Evolutionary conservation across 441 rosid genomes (phyloP), one percentile per base, ranked within the genome.

Genomic region (Rhodomyrtus psidioides): DNA sequence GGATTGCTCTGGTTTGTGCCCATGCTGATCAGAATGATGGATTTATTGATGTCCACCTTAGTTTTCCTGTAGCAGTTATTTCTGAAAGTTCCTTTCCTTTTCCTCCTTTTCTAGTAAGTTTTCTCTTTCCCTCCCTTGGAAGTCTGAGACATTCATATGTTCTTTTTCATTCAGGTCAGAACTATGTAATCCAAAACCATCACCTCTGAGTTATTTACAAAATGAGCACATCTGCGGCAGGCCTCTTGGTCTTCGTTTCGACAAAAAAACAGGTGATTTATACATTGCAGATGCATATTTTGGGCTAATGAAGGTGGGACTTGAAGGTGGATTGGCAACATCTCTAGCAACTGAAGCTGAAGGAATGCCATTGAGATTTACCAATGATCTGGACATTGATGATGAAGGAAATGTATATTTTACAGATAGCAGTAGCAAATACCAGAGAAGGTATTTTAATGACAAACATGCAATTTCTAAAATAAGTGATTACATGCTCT

Each of bases 191-290:
- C 94, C 94, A 23, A 93, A 97, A 89, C 92, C 95, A 28, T 94
- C 94, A 9, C 88, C 93, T 82, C 19, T 86, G 88, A 88, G 90
- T 87, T 96, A 97, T 91, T 84, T 93, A 91, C 92, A 90, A 91
- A 93, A 94, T 86, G 99, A 97, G 87, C 98, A 97, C 89, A 93
- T 95, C 75, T 97, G 99, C 58, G 99, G 99, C 62, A 93, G 98
- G 87, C 98, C 98, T 82, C 87, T 96, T 79, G 98, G 99, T 58
- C 95, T 97, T 30, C 95, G 96, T 44, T 96, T 97, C 86, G 90
- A 94, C 83, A 94, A 93, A 91, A 93, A 89, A 88, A 93, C 92
- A 1, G 98, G 99, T 5, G 98, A 95, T 88, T 93, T 97, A 76
- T 96, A 93, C 90, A 96, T 97, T 23, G 98, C 97, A 26, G 99